These are phyloP conservation scores for Suillus luteus DNA, from an alignment of 768 basidiomycete genomes.

Conservation along the genomic window DNA sequence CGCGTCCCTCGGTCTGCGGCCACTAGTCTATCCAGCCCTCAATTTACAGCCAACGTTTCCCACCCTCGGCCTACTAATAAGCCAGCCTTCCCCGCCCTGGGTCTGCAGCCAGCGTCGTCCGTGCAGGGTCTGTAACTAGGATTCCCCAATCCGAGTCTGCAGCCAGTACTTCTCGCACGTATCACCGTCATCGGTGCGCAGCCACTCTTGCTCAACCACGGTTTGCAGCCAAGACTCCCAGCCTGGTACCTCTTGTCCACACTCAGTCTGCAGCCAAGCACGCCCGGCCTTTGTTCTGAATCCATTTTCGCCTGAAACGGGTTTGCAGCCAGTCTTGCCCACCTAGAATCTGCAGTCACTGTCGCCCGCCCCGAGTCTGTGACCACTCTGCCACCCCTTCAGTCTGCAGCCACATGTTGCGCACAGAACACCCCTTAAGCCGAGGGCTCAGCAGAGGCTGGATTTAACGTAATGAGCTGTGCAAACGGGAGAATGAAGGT, in stretches of 20 bases:
- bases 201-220: not conserved
- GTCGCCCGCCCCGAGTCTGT: not conserved
- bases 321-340: not conserved
- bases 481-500: conserved; percentile 44
- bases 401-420: not conserved
- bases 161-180: not conserved
- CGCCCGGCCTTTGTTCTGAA: not conserved
- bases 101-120: not conserved
- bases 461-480: conserved; percentile 85
- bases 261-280: not conserved
- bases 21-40: not conserved
- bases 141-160: not conserved
- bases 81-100: not conserved
- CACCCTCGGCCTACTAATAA: not conserved
- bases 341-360: not conserved
- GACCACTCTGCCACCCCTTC: not conserved
- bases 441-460: conserved; percentile 86
- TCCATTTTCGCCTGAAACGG: no score
- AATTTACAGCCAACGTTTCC: not conserved
- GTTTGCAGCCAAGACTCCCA: no score
- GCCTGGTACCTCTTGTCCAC: not conserved
- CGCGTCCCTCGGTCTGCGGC: not conserved
- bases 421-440: conserved; percentile 56
- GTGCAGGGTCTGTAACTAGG: not conserved
- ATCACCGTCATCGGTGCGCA: not conserved